phyloP scores from a whole-genome alignment of 441 rosid species.

The Gossypium aridum region DNA sequence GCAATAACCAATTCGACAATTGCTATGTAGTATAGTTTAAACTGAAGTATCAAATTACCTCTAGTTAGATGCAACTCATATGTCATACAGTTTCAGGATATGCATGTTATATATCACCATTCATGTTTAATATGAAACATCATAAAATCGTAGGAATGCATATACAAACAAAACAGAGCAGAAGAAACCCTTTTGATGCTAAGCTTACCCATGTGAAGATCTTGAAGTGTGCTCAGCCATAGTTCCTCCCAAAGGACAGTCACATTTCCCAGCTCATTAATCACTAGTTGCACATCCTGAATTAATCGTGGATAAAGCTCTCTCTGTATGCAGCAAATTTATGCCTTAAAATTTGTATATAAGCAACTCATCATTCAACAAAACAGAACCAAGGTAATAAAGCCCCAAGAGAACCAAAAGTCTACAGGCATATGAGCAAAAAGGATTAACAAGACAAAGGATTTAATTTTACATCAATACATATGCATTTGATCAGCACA shows the following conservation, averaged over 20 bases:
- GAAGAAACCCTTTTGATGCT: constrained; percentile 15
- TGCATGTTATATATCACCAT: not conserved
- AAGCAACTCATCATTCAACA: constrained; percentile 15
- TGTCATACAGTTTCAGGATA: constrained; percentile 1
- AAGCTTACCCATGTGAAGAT: constrained; percentile 83
- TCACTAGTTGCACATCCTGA: constrained; percentile 96
- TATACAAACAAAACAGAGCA: constrained; percentile 16
- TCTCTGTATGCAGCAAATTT: constrained; percentile 49
- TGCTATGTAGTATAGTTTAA: not conserved
- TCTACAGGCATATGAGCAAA: not conserved
- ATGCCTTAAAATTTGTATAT: constrained; percentile 20
- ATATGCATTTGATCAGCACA: constrained; percentile 4
- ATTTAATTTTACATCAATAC: not conserved
- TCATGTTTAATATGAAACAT: constrained; percentile 8
- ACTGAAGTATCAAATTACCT: not conserved
- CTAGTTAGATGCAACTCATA: constrained; percentile 6
- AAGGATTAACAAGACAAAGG: not conserved
- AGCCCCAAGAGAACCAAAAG: not conserved
- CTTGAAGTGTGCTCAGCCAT: constrained; percentile 98
- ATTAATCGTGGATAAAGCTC: constrained; percentile 83
- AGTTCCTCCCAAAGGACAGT: constrained; percentile 99
- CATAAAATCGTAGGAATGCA: constrained; percentile 8
- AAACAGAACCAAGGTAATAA: constrained; percentile 5
- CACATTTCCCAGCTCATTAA: constrained; percentile 85
- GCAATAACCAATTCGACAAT: not conserved